These are phyloP conservation scores for Phylloporus sp. DNA, from an alignment of 768 basidiomycete genomes.

Conservation along the genomic window DNA sequence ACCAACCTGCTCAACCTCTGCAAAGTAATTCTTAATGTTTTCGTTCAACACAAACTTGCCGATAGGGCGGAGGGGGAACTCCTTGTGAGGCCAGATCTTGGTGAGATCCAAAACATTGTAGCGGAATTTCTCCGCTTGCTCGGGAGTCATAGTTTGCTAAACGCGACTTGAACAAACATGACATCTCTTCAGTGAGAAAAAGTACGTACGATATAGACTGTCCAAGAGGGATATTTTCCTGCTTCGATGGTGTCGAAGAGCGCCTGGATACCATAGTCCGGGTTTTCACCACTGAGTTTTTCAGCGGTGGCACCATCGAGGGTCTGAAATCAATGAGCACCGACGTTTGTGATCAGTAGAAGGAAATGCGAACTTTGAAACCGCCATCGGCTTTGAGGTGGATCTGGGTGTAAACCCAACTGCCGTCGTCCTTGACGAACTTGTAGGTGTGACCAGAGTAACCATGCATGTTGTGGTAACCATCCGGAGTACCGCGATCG, in stretches of 20 bases:
- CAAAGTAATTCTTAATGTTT: constrained; percentile 83
- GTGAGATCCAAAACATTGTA: constrained; percentile 91
- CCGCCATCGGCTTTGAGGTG: constrained; percentile 77
- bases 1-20: constrained; percentile 87
- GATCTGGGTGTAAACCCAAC: constrained; percentile 82
- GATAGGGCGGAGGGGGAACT: constrained; percentile 84
- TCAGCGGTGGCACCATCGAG: constrained; percentile 63
- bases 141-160: constrained; percentile 88
- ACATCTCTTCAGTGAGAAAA: not conserved
- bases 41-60: constrained; percentile 81
- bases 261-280: constrained; percentile 78
- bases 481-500: constrained; percentile 93
- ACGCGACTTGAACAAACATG: constrained; percentile 10
- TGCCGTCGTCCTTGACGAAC: constrained; percentile 78
- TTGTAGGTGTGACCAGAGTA: constrained; percentile 93
- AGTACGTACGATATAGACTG: constrained; percentile 68
- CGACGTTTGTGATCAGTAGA: not conserved
- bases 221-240: constrained; percentile 81
- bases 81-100: constrained; percentile 84
- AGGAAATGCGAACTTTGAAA: constrained; percentile 52
- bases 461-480: constrained; percentile 83
- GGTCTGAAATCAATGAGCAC: constrained; percentile 41
- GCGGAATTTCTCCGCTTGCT: constrained; percentile 86
- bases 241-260: constrained; percentile 81
- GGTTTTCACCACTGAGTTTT: constrained; percentile 65